Percentiles rank a stretch among this genome's conserved stretches.
Evolutionary conservation across 164 flowering plant species (phyloP).

Genomic region (Paratinospora sagittata): DNA sequence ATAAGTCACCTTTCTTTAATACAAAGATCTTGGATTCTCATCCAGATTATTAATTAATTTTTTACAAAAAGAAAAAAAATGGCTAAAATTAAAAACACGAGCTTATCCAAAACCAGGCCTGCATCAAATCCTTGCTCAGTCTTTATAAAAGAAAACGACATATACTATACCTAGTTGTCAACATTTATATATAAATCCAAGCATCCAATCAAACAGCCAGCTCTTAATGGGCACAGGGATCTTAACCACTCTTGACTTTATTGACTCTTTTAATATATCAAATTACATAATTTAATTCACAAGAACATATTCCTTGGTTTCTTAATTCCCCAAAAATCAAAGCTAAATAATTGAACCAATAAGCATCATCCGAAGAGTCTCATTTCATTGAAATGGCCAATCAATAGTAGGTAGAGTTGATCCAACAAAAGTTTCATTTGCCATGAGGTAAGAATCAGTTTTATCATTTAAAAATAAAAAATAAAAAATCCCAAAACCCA

Average conservation of each 20-base stretch:
- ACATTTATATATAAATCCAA: background rate
- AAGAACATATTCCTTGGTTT: slow-evolving; percentile 1
- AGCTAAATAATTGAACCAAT: background rate
- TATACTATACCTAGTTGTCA: background rate
- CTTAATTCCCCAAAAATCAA: background rate
- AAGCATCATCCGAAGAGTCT: background rate
- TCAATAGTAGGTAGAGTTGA: background rate
- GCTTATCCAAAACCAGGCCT: slow-evolving; percentile 1
- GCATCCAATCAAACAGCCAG: background rate
- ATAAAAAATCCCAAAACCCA: background rate
- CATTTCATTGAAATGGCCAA: background rate
- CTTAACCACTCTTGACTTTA: slow-evolving; percentile 1
- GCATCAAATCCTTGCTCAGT: background rate
- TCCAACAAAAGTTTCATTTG: background rate
- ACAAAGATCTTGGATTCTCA: background rate
- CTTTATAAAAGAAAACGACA: background rate
- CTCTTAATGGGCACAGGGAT: background rate
- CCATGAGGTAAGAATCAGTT: too few relatives aligned
- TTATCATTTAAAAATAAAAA: too few relatives aligned
- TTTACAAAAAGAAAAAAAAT: background rate
- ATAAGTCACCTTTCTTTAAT: background rate
- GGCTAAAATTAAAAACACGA: background rate
- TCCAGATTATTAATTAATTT: background rate
- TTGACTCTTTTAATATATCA: background rate
- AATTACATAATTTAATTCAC: background rate